Evolutionary conservation across 352 stramenopile species (phyloP).

Genomic region (Thraustochytrium sp.): DNA sequence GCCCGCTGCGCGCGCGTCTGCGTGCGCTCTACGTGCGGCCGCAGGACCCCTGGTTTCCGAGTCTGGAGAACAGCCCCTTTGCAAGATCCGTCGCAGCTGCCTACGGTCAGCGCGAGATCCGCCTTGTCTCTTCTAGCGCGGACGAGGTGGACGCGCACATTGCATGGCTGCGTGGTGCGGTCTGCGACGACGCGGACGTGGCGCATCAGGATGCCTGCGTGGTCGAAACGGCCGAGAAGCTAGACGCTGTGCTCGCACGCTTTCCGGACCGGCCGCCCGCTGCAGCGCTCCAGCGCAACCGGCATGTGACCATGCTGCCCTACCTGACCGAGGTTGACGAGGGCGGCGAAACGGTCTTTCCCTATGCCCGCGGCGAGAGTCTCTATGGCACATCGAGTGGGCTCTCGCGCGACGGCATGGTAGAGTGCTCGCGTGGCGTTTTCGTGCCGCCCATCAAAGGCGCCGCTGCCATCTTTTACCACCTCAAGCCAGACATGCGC

Average conservation of each 20-base stretch:
- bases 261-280: neutral
- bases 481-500: neutral
- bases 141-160: conserved; percentile 19
- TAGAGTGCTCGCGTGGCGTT: conserved; percentile 34
- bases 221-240: neutral
- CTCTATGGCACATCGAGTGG: neutral
- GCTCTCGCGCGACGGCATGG: conserved; percentile 12
- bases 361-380: neutral
- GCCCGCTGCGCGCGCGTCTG: neutral
- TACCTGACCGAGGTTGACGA: conserved; percentile 36
- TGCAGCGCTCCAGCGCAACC: neutral
- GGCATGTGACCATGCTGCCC: conserved; percentile 40
- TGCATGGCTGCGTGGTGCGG: neutral
- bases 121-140: neutral
- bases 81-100: neutral
- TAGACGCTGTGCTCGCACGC: neutral
- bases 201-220: conserved; percentile 1
- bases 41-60: neutral
- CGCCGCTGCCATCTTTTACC: conserved; percentile 33
- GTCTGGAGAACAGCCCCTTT: neutral
- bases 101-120: neutral
- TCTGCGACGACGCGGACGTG: neutral
- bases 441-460: conserved; percentile 29
- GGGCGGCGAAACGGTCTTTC: conserved; percentile 38
- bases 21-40: neutral